These are phyloP conservation scores for Sphaceloma murrayae DNA, from an alignment of 2,329 filamentous ascomycete genomes.

Conservation along the genomic window DNA sequence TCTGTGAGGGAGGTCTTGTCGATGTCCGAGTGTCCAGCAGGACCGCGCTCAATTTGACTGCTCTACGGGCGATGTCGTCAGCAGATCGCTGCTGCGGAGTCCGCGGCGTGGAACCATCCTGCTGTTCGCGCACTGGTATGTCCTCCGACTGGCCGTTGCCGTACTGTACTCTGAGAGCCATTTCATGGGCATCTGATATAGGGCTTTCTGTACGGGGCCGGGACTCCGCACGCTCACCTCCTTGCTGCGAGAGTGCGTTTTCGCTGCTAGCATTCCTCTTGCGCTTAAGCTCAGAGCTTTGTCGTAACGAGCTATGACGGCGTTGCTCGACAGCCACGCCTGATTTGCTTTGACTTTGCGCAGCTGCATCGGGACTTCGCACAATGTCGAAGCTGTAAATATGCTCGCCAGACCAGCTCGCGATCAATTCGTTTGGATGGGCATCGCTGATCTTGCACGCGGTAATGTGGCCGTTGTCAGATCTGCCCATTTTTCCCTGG, in stretches of 20 bases:
- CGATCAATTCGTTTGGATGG: constrained; percentile 57
- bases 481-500: constrained; percentile 43
- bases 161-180: constrained; percentile 49
- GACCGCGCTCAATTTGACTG: constrained; percentile 45
- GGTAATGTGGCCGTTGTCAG: constrained; percentile 55
- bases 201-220: constrained; percentile 39
- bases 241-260: constrained; percentile 31
- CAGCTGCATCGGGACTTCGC: constrained; percentile 44
- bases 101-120: constrained; percentile 24
- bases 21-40: constrained; percentile 42
- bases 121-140: constrained; percentile 37
- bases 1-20: constrained; percentile 20
- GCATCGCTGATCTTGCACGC: constrained; percentile 62
- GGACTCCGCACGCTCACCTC: constrained; percentile 30
- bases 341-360: constrained; percentile 29
- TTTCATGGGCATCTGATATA: constrained; percentile 25
- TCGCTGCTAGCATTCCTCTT: constrained; percentile 45
- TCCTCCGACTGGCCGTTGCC: constrained; percentile 52
- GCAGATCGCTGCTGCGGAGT: constrained; percentile 45
- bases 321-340: neutral
- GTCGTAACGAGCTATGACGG: neutral
- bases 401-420: constrained; percentile 58
- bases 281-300: constrained; percentile 41
- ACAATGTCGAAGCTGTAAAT: constrained; percentile 56
- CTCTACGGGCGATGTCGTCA: constrained; percentile 46